Conservation (phyloP, 1,139 yeast species). For the Diutina rugosa region DNA sequence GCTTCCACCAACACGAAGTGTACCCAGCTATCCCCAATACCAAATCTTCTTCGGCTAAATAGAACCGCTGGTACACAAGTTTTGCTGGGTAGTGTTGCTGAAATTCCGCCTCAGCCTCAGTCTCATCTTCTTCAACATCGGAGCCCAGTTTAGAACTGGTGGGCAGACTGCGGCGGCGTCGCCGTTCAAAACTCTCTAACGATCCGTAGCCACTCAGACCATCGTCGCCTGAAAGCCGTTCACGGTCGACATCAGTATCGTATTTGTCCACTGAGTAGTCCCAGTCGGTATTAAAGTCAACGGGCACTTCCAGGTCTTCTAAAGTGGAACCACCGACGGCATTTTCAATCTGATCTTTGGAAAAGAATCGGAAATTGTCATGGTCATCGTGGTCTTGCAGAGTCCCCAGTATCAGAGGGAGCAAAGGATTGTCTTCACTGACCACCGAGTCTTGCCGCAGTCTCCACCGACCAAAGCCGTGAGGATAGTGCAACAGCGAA, state of each 20-base stretch:
- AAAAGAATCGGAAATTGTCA: conserved; percentile 60
- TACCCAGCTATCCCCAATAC: conserved; percentile 93
- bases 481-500: conserved; percentile 72
- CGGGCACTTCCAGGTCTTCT: conserved; percentile 41
- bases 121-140: background rate
- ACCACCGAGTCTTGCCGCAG: conserved; percentile 14
- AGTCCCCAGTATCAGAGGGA: conserved; percentile 6
- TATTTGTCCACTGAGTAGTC: conserved; percentile 37
- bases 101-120: background rate
- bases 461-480: conserved; percentile 27
- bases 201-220: conserved; percentile 11
- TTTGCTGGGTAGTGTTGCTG: conserved; percentile 5
- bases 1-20: conserved; percentile 35
- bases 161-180: background rate
- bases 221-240: conserved; percentile 6
- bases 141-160: background rate
- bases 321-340: conserved; percentile 85
- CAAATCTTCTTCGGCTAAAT: conserved; percentile 89
- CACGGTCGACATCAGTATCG: conserved; percentile 17
- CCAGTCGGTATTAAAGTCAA: conserved; percentile 64
- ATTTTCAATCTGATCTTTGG: conserved; percentile 66
- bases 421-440: conserved; percentile 25
- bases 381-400: conserved; percentile 10
- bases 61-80: conserved; percentile 57
- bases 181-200: conserved; percentile 3